Evolutionary conservation across 75 land plant species (phyloP), one percentile per base, ranked within the genome.

Genomic region (Pinus tabuliformis): DNA sequence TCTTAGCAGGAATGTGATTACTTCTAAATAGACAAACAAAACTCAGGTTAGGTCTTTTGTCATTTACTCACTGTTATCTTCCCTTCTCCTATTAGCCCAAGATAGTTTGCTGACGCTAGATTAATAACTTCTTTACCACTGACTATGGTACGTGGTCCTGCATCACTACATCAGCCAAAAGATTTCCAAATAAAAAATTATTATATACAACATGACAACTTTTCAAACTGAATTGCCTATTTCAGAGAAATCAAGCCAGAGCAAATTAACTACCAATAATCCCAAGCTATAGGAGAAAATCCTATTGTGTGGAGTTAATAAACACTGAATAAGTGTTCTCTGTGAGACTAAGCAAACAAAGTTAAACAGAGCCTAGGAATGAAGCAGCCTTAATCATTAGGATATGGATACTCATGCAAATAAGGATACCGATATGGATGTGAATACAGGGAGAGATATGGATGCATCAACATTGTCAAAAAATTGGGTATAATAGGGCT

Each of bases 41-140:
- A 42, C 13, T 20, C 12, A 42, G 54, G 52, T 42, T 42, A 21
- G 21, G 54, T 11, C 49, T 11, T 68, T 26, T 73, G 15, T 77
- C 14, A 20, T 61, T 61, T 33, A 33, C 92, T 82, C 65, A 91
- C 99, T 75, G 90, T 87, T 78, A 97, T 78, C 65, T 85, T 89
- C 63, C 83, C 79, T 65, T 92, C 78, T 37, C 98, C 99, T 59
- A 97, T 80, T 59, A 97, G 86, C 58, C 99, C 99, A 84, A 97
- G 91, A 77, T 95, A 97, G 84, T 97, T 89, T 77, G 98, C 98
- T 64, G 98, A 89, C 74, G 95, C 84, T 75, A 97, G 84, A 73
- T 97, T 97, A 30, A 97, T 87, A 75, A 95, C 93, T 81, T 97
- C 98, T 81, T 91, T 92, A 3, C 99, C 98, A 78, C 86, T 85